These are phyloP conservation scores for Cladosporium sp. DNA, from an alignment of 2,329 filamentous ascomycete species.

Conservation along the genomic window DNA sequence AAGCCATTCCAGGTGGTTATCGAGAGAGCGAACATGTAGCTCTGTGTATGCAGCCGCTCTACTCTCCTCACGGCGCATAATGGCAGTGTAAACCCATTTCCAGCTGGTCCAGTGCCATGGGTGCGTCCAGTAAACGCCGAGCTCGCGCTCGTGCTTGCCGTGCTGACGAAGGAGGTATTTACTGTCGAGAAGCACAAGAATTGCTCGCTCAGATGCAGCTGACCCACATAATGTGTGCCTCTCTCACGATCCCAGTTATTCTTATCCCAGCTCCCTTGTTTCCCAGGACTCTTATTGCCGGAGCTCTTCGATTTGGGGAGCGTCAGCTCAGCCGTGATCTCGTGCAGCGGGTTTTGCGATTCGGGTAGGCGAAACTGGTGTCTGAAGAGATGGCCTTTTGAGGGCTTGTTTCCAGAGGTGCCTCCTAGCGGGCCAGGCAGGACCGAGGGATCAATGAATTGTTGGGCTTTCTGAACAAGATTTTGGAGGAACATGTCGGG, in stretches of 20 bases:
- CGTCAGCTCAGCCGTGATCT: constrained; percentile 94
- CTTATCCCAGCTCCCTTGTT: constrained; percentile 59
- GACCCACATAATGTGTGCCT: constrained; percentile 76
- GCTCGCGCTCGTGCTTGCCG: constrained; percentile 75
- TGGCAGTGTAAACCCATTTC: constrained; percentile 93
- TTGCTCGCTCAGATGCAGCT: constrained; percentile 88
- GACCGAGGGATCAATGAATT: constrained; percentile 87
- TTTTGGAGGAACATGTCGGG: constrained; percentile 65
- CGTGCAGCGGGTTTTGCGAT: constrained; percentile 88
- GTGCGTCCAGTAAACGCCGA: constrained; percentile 89
- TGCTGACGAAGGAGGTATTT: constrained; percentile 79
- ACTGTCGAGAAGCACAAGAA: constrained; percentile 97
- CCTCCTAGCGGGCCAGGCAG: constrained; percentile 57
- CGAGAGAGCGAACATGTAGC: constrained; percentile 86
- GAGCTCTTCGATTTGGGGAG: constrained; percentile 65
- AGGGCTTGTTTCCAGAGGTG: constrained; percentile 76
- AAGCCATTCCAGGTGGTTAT: constrained; percentile 72
- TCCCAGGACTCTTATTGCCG: constrained; percentile 29
- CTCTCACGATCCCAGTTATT: constrained; percentile 61
- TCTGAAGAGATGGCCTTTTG: constrained; percentile 90
- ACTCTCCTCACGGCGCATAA: constrained; percentile 89
- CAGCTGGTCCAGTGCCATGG: constrained; percentile 85
- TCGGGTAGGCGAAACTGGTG: constrained; percentile 93
- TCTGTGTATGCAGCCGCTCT: constrained; percentile 89
- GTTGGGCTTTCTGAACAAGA: constrained; percentile 93